A percentile compares a stretch with the other conserved stretches of the same genome.
These are phyloP conservation scores for Ramaria sp. DNA, from an alignment of 768 basidiomycete genomes.

Conservation along the genomic window DNA sequence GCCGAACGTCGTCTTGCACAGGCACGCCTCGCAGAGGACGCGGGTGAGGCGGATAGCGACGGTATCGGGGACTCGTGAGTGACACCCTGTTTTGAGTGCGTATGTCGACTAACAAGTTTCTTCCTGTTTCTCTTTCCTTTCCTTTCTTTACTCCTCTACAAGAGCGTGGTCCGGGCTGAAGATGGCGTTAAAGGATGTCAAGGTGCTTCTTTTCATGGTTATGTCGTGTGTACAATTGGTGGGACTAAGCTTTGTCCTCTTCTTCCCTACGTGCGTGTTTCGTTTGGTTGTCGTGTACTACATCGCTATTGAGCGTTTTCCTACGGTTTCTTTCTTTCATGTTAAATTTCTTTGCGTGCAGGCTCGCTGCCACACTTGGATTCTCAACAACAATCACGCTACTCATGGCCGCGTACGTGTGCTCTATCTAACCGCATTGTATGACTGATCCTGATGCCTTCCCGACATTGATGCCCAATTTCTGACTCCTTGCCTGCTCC, in stretches of 20 bases:
- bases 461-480: no score
- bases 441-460: no score
- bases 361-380: slow-evolving; percentile 49
- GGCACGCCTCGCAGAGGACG: slow-evolving; percentile 56
- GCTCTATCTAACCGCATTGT: no score
- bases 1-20: slow-evolving; percentile 49
- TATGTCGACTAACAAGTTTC: background rate
- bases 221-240: slow-evolving; percentile 12
- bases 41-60: slow-evolving; percentile 56
- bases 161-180: slow-evolving; percentile 12
- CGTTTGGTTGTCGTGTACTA: background rate
- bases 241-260: slow-evolving; percentile 13
- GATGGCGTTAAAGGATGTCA: slow-evolving; percentile 12
- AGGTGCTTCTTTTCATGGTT: slow-evolving; percentile 13
- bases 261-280: slow-evolving; percentile 26
- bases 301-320: background rate
- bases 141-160: background rate
- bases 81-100: background rate
- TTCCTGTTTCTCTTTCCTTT: background rate
- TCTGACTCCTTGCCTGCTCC: no score
- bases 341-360: background rate
- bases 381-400: slow-evolving; percentile 48
- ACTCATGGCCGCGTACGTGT: slow-evolving; percentile 47
- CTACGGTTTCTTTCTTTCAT: background rate
- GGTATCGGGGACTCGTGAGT: slow-evolving; percentile 47